Evolutionary conservation across 2,329 filamentous ascomycete genomes (phyloP), one percentile per base, ranked within the genome.

Genomic region (Cytospora mali): DNA sequence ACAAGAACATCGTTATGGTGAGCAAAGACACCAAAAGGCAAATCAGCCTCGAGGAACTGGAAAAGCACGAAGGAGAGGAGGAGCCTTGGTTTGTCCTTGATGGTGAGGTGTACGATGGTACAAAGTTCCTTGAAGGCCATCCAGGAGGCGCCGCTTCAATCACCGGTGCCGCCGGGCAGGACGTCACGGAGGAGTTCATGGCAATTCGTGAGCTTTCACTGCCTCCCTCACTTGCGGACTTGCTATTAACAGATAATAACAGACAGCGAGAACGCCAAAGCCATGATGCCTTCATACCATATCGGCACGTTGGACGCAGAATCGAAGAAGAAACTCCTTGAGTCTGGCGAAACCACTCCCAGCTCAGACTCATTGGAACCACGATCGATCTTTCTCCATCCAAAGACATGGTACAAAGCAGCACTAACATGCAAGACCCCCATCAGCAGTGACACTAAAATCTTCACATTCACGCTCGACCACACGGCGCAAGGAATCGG

Each of bases 241-340:
- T 46, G n/a, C 27, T 14, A n/a, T 14, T 56, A 48, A 71, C 77
- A 68, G 76, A 67, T 75, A 64, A 65, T 56, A 42, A 61, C 71
- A 94, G 92, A 97, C 74, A 93, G 90, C 73, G 93, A 97, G 77
- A 96, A 91, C 18, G 93, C 93, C 35, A 97, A 96, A 77, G 84
- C 82, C 21, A 96, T 96, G 92, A 93, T 97, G 89, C 83, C 85
- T 13, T 76, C 83, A 51, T 96, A 96, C 71, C 93, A 97, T 74
- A 87, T 97, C 67, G 93, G 93, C 56, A 87, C 86, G 0, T 82
- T 97, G 14, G 85, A 91, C 68, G 78, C 86, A 67, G 79, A 79
- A 23, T 84, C 88, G 1, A 79, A n/a, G 28, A 77, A 28, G 28
- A 77, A 80, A 46, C 72, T 79, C 0, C 80, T 95, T 2, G 77